Percentiles rank a stretch among this genome's conserved stretches.
These are phyloP conservation scores for Pulveroboletus sp. DNA, from an alignment of 768 basidiomycete species.

Conservation along the genomic window DNA sequence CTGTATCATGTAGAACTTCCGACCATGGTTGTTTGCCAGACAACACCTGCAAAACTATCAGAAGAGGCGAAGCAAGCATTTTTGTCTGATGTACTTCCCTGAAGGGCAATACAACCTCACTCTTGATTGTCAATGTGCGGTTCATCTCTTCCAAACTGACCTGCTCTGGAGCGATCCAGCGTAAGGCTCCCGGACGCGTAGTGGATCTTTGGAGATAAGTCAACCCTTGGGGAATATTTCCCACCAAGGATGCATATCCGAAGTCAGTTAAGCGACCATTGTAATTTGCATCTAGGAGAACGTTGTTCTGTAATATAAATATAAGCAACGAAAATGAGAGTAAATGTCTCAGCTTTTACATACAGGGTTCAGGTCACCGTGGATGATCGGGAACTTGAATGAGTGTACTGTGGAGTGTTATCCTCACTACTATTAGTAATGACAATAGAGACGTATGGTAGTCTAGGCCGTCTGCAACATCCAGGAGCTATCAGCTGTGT, in stretches of 20 bases:
- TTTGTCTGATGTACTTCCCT: slow-evolving; percentile 11
- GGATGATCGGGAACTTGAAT: slow-evolving; percentile 4
- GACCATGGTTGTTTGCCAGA: no score
- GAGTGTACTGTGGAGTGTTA: slow-evolving; percentile 6
- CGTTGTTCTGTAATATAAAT: slow-evolving; percentile 9
- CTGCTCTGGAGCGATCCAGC: slow-evolving; percentile 41
- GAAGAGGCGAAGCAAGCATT: fast-evolving
- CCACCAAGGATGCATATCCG: slow-evolving; percentile 32
- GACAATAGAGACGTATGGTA: neutral
- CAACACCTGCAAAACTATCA: slow-evolving; percentile 16
- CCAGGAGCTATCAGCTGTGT: slow-evolving; percentile 15
- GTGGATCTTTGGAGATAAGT: slow-evolving; percentile 19
- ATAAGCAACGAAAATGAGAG: neutral
- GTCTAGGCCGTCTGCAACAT: slow-evolving; percentile 11
- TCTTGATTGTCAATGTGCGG: slow-evolving; percentile 10
- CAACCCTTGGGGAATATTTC: slow-evolving; percentile 3
- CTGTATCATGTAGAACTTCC: neutral
- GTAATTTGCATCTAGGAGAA: slow-evolving; percentile 13
- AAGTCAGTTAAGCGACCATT: slow-evolving; percentile 43
- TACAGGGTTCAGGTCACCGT: slow-evolving; percentile 17
- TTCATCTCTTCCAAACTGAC: slow-evolving; percentile 17
- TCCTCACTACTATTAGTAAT: no score
- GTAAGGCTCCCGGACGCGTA: slow-evolving; percentile 33
- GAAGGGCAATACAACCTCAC: slow-evolving; percentile 30
- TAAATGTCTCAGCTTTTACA: neutral